These are phyloP conservation scores for Heliocybe sulcata DNA, from an alignment of 1,284 basidiomycete species.

Conservation along the genomic window DNA sequence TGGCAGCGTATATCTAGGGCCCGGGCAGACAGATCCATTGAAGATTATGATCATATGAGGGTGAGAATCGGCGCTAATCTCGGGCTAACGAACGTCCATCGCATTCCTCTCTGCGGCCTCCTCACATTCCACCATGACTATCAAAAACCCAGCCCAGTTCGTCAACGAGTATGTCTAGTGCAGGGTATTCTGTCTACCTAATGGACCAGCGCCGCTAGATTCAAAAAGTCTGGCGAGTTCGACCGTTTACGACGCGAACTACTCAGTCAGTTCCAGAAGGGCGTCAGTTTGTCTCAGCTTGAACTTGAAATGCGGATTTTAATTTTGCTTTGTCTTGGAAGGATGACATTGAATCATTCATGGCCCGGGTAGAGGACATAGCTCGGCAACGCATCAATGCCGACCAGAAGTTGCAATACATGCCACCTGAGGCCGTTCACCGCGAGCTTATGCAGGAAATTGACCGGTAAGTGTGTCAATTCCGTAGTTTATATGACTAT, in stretches of 20 bases:
- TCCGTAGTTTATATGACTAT: neutral
- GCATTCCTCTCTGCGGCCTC: neutral
- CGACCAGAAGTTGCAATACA: slow-evolving; percentile 47
- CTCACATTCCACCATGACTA: slow-evolving; percentile 23
- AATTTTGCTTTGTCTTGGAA: slow-evolving; percentile 18
- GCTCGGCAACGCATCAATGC: slow-evolving; percentile 45
- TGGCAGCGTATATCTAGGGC: neutral
- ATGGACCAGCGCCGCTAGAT: slow-evolving; percentile 33
- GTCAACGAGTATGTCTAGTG: slow-evolving; percentile 45
- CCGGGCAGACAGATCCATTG: neutral
- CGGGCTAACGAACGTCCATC: no score
- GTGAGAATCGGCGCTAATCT: neutral
- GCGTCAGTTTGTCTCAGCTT: slow-evolving; percentile 36
- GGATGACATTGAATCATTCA: slow-evolving; percentile 45
- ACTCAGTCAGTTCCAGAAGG: slow-evolving; percentile 52
- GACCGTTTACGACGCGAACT: slow-evolving; percentile 65
- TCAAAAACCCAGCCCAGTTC: slow-evolving; percentile 48
- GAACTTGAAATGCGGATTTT: slow-evolving; percentile 1
- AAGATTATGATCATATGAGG: neutral
- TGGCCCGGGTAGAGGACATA: slow-evolving; percentile 52
- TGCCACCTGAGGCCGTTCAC: slow-evolving; percentile 43
- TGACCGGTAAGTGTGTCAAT: slow-evolving; percentile 40
- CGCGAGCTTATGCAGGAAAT: slow-evolving; percentile 65
- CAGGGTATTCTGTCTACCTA: neutral
- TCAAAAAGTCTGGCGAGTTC: slow-evolving; percentile 76